Evolutionary conservation across 1,284 basidiomycete genomes (phyloP).

Genomic region (Fomitopsis palustris): DNA sequence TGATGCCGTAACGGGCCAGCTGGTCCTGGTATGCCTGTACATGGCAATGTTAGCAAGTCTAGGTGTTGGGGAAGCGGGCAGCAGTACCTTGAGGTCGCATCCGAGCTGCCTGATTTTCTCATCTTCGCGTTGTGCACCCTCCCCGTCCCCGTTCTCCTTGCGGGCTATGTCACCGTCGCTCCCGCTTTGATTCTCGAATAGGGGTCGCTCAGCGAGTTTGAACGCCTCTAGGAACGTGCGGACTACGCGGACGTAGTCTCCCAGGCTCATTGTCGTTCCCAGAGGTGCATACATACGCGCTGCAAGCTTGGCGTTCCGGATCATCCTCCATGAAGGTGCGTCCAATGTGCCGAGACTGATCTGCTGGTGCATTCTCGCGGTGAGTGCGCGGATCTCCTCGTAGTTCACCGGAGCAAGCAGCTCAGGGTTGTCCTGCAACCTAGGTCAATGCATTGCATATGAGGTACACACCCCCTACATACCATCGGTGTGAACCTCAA

Average conservation of each 20-base stretch:
- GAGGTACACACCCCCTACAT: constrained; percentile 3
- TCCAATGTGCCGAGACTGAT: constrained; percentile 78
- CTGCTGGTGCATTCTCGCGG: constrained; percentile 57
- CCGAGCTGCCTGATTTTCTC: constrained; percentile 40
- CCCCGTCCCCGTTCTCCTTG: constrained; percentile 18
- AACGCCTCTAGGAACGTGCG: constrained; percentile 74
- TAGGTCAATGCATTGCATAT: not conserved
- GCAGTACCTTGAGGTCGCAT: constrained; percentile 59
- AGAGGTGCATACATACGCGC: constrained; percentile 79
- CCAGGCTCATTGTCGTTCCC: constrained; percentile 77
- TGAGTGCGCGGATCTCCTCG: constrained; percentile 55
- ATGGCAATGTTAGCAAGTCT: not conserved
- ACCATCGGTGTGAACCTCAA: constrained; percentile 66
- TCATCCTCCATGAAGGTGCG: constrained; percentile 77
- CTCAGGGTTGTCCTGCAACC: constrained; percentile 58
- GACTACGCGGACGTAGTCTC: constrained; percentile 76
- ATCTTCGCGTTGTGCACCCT: constrained; percentile 25
- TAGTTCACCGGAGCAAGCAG: constrained; percentile 67
- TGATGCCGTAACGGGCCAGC: constrained; percentile 62
- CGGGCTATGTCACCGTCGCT: constrained; percentile 24
- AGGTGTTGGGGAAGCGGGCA: not conserved
- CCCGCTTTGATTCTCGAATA: constrained; percentile 12
- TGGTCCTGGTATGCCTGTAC: constrained; percentile 69
- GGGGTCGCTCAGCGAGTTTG: constrained; percentile 38
- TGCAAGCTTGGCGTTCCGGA: constrained; percentile 72